A percentile compares a stretch with the other conserved stretches of the same genome.
These are phyloP conservation scores for Pseudofabraea citricarpa DNA, from an alignment of 2,329 filamentous ascomycete genomes.

Conservation along the genomic window DNA sequence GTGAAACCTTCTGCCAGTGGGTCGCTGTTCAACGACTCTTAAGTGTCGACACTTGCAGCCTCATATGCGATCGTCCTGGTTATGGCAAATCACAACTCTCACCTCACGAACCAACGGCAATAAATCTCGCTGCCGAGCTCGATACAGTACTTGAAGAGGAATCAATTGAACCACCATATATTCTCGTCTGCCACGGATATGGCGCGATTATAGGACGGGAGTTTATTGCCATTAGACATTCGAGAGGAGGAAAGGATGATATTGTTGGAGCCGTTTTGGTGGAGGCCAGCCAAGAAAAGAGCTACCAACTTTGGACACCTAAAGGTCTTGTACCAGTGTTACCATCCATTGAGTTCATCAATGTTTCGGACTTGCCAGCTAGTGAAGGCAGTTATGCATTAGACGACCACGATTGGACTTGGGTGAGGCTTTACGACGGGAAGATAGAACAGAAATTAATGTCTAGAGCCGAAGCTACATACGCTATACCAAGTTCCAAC, in stretches of 20 bases:
- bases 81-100: constrained; percentile 14
- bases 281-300: constrained; percentile 11
- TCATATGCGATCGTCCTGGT: constrained; percentile 22
- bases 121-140: constrained; percentile 7
- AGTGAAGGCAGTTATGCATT: too few relatives aligned
- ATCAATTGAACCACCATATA: constrained; percentile 7
- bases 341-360: too few relatives aligned
- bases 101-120: constrained; percentile 7
- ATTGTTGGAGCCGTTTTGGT: constrained; percentile 14
- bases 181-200: constrained; percentile 13
- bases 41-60: constrained; percentile 14
- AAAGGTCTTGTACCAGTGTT: constrained; percentile 2
- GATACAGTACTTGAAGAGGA: constrained; percentile 9
- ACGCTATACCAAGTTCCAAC: background rate
- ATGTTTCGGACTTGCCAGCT: too few relatives aligned
- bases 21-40: constrained; percentile 16
- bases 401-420: too few relatives aligned
- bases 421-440: too few relatives aligned
- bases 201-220: constrained; percentile 11
- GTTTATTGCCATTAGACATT: constrained; percentile 8
- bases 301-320: constrained; percentile 3
- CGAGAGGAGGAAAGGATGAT: constrained; percentile 3
- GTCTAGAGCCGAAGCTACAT: constrained; percentile 5
- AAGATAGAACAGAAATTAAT: background rate
- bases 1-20: constrained; percentile 18